phyloP scores from a whole-genome alignment of 352 stramenopile genomes.

The Phytophthora lateralis region DNA sequence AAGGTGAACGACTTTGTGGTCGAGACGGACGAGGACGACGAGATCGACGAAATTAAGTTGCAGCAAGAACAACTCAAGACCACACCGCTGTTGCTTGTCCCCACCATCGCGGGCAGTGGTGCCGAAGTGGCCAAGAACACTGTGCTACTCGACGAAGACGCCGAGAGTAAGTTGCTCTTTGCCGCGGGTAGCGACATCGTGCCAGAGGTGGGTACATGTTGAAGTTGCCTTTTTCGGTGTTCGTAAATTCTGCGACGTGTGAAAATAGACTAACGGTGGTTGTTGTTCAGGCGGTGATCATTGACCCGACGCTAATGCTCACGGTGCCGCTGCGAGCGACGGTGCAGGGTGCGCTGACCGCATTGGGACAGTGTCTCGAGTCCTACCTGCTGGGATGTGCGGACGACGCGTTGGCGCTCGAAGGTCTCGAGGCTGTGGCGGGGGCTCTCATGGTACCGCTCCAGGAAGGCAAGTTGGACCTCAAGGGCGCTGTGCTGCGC shows the following conservation, averaged over 20 bases:
- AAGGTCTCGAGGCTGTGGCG: slow-evolving; percentile 64
- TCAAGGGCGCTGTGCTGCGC: slow-evolving; percentile 58
- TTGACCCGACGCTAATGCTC: slow-evolving; percentile 70
- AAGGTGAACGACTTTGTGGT: slow-evolving; percentile 40
- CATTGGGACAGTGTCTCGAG: slow-evolving; percentile 77
- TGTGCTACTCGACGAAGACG: slow-evolving; percentile 71
- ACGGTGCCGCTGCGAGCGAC: slow-evolving; percentile 61
- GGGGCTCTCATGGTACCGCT: slow-evolving; percentile 57
- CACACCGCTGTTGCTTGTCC: slow-evolving; percentile 59
- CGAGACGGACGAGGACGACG: slow-evolving; percentile 13
- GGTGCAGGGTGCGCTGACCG: slow-evolving; percentile 62
- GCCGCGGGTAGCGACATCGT: slow-evolving; percentile 40
- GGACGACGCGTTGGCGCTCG: slow-evolving; percentile 52
- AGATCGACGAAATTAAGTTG: slow-evolving; percentile 18
- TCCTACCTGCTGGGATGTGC: slow-evolving; percentile 66
- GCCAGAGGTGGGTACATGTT: slow-evolving; percentile 38
- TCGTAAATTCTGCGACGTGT: slow-evolving; percentile 9
- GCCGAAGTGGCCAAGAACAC: slow-evolving; percentile 58
- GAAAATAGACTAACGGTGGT: slow-evolving; percentile 11
- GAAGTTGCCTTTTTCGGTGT: slow-evolving; percentile 14
- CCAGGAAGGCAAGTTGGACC: slow-evolving; percentile 64
- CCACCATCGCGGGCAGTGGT: slow-evolving; percentile 60
- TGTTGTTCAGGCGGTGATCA: slow-evolving; percentile 53
- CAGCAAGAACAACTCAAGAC: slow-evolving; percentile 24
- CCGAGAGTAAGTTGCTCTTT: slow-evolving; percentile 63